Conservation (phyloP, 2,329 filamentous ascomycete species). For the Alternaria dauci region DNA sequence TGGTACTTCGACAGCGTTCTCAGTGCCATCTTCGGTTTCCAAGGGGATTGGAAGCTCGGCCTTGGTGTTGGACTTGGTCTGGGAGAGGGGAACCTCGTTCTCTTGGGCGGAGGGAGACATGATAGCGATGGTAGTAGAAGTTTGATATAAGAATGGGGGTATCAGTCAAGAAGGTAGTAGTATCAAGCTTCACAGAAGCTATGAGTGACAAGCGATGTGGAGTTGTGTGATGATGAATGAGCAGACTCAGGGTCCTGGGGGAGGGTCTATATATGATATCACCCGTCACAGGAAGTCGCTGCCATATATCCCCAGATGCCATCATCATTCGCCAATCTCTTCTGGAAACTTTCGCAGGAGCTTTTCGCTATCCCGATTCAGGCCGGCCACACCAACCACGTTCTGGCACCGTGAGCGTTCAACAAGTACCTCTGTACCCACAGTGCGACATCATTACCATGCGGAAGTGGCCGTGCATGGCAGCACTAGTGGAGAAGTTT, state of each 20-base stretch:
- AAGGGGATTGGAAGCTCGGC: constrained; percentile 44
- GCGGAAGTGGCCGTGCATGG: constrained; percentile 28
- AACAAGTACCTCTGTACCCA: constrained; percentile 42
- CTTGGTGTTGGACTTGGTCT: constrained; percentile 37
- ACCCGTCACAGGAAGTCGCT: constrained; percentile 8
- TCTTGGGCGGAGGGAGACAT: constrained; percentile 65
- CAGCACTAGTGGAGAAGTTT: constrained; percentile 34
- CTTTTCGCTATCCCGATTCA: constrained; percentile 32
- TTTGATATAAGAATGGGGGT: constrained; percentile 9
- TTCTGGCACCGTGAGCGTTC: constrained; percentile 21
- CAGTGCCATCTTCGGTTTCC: constrained; percentile 46
- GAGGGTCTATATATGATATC: constrained; percentile 37
- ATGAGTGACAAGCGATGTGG: constrained; percentile 11
- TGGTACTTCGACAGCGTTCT: constrained; percentile 71
- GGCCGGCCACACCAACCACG: constrained; percentile 28
- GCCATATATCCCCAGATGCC: constrained; percentile 25
- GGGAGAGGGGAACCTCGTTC: constrained; percentile 53
- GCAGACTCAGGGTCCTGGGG: constrained; percentile 32
- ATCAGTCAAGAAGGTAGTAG: constrained; percentile 10
- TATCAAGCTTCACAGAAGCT: constrained; percentile 16
- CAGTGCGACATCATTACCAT: constrained; percentile 38
- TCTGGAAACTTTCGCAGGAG: constrained; percentile 23
- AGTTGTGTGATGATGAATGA: constrained; percentile 11
- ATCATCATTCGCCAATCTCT: constrained; percentile 30
- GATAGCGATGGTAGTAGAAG: constrained; percentile 17